Evolutionary conservation across 371 early-diverging fungal genomes (phyloP).

Genomic region (Rhizopus sp.): DNA sequence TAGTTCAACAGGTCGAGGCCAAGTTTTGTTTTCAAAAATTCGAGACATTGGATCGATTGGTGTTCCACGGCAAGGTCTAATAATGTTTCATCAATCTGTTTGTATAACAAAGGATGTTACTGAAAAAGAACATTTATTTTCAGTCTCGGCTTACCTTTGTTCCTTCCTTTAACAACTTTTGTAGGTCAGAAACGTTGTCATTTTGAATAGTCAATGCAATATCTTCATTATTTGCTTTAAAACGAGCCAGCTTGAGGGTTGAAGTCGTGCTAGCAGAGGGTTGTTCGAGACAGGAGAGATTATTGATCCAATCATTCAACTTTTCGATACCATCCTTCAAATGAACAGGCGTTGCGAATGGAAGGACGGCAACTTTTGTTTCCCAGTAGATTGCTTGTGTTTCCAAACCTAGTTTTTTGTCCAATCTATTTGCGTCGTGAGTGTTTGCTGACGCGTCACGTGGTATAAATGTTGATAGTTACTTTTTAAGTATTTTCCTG

Average conservation of each 20-base stretch:
- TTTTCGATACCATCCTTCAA: conserved; percentile 33
- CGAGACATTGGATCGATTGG: conserved; percentile 49
- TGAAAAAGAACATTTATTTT: not conserved
- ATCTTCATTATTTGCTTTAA: conserved; percentile 24
- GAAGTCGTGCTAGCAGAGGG: conserved; percentile 10
- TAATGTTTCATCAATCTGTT: conserved; percentile 49
- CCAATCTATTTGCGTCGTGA: conserved; percentile 47
- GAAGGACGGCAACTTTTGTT: conserved; percentile 51
- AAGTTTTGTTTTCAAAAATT: conserved; percentile 41
- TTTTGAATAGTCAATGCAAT: conserved; percentile 22
- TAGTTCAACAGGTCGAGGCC: conserved; percentile 36
- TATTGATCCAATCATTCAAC: conserved; percentile 29
- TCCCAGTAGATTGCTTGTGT: conserved; percentile 54
- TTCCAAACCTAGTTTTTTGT: conserved; percentile 57
- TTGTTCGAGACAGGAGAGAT: conserved; percentile 6
- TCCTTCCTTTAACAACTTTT: conserved; percentile 16
- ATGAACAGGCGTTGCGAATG: conserved; percentile 35
- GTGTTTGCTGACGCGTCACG: conserved; percentile 6
- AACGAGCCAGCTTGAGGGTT: conserved; percentile 19
- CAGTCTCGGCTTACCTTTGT: conserved; percentile 14
- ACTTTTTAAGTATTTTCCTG: conserved; percentile 77
- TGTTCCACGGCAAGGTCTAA: conserved; percentile 57
- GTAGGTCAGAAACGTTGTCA: conserved; percentile 16
- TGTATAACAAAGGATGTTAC: conserved; percentile 1
- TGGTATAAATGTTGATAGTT: conserved; percentile 18